Percentiles rank a stretch among this genome's conserved stretches.
phyloP scores from a whole-genome alignment of 768 basidiomycete species.

The Goffeauzyma gilvescens region DNA sequence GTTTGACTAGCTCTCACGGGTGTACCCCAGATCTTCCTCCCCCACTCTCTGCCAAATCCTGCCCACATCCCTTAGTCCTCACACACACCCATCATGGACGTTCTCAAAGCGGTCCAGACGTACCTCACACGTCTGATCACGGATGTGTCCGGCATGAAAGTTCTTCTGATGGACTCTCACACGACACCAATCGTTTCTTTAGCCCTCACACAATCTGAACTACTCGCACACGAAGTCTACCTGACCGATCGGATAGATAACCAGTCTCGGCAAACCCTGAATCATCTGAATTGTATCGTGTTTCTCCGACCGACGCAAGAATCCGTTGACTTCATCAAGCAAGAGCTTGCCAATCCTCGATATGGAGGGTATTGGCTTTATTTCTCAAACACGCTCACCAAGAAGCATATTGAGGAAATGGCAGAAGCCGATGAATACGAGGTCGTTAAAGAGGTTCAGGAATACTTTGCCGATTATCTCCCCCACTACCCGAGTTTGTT shows the following conservation, averaged over 20 bases:
- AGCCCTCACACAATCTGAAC: conserved; percentile 77
- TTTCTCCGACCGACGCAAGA: conserved; percentile 68
- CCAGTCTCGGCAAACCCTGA: conserved; percentile 61
- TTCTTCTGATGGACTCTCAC: conserved; percentile 78
- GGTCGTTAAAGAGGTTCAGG: conserved; percentile 92
- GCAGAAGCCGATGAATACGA: conserved; percentile 92
- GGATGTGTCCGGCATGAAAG: conserved; percentile 77
- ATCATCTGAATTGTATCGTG: conserved; percentile 93
- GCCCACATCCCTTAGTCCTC: no score
- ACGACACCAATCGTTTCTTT: conserved; percentile 97
- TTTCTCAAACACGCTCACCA: conserved; percentile 84
- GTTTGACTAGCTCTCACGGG: no score
- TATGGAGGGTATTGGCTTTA: conserved; percentile 98
- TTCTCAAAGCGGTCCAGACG: conserved; percentile 81
- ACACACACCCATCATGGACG: conserved; percentile 68
- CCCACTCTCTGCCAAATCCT: no score
- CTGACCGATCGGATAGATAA: conserved; percentile 96
- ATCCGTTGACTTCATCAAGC: conserved; percentile 61
- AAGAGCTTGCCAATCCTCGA: conserved; percentile 70
- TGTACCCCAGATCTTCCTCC: no score
- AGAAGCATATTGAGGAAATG: conserved; percentile 72
- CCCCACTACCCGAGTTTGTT: conserved; percentile 72
- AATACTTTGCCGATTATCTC: conserved; percentile 93
- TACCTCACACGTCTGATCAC: conserved; percentile 80
- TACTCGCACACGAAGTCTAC: conserved; percentile 90